A percentile compares a stretch with the other conserved stretches of the same genome.
These are phyloP conservation scores for Wickerhamomyces tratensis DNA, from an alignment of 805 yeast genomes.

Conservation along the genomic window DNA sequence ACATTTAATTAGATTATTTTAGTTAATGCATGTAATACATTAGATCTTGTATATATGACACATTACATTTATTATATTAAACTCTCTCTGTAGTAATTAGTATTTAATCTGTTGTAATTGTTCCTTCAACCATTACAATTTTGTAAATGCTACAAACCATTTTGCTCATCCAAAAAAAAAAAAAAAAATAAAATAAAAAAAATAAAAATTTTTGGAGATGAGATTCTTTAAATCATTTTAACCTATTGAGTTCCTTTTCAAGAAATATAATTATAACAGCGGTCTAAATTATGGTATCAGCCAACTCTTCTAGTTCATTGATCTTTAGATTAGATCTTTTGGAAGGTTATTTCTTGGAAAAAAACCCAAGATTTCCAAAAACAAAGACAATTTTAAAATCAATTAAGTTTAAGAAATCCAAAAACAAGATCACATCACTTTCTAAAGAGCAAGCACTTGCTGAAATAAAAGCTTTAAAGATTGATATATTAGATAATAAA, in stretches of 20 bases:
- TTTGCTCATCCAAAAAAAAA: too few relatives aligned
- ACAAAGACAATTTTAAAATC: conserved; percentile 32
- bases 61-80: too few relatives aligned
- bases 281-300: too few relatives aligned
- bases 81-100: too few relatives aligned
- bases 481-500: conserved; percentile 37
- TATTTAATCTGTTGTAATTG: too few relatives aligned
- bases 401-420: conserved; percentile 25
- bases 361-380: conserved; percentile 36
- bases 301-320: background rate
- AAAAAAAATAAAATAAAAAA: too few relatives aligned
- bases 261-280: too few relatives aligned
- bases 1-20: background rate
- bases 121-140: too few relatives aligned
- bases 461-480: conserved; percentile 35
- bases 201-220: too few relatives aligned
- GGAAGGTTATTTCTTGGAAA: conserved; percentile 36
- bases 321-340: conserved; percentile 37
- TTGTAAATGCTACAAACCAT: too few relatives aligned
- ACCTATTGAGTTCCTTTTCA: too few relatives aligned
- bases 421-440: conserved; percentile 19
- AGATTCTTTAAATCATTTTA: too few relatives aligned
- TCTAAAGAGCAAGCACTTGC: conserved; percentile 31
- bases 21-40: background rate
- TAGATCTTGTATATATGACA: background rate